Base-by-base conservation (phyloP, 1,139 yeast species). In the Yamadazyma blattariae region DNA sequence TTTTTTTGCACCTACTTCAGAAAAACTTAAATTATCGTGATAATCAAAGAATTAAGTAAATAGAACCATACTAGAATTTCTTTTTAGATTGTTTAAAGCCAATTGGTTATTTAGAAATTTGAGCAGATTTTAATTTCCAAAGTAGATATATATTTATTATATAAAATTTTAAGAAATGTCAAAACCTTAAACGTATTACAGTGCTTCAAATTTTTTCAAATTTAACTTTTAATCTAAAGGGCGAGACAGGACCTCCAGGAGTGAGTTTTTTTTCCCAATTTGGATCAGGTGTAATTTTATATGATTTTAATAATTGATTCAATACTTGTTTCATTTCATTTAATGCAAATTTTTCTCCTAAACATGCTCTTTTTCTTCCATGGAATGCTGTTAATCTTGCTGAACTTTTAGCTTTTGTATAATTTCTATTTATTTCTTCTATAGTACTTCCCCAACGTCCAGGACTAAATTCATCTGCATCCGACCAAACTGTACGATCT, bases 271-370 rank as follows among this genome's bases (percentile, higher is more conserved):
- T 79, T n/a, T 48, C 44, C 83, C 83, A 77, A 8, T 44, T 44
- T 1, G 70, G 62, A 33, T 70, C 73, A 29, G 71, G 39, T 1
- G 39, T 26, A 36, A 79, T 43, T 23, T 54, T 51, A 42, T 61
- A 76, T 2, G 52, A 47, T 19, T 41, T 50, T 13, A 78, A 39
- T 21, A 77, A 47, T 32, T 59, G 59, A 10, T 53, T 48, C 3
- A 77, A 33, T 7, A 72, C 59, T 10, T 64, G 51, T 44, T 69
- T 67, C 27, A 67, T 56, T 45, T 77, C 77, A 30, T 55, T 49
- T 9, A 79, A 56, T 2, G 83, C 84, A 51, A 74, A 67, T 42
- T 73, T 73, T 45, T 79, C 84, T 5, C 85, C 85, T 23, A 79
- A 52, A 50, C 85, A 79, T 0, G 83, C 82, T 32, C 85, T 56